These are phyloP conservation scores for Mortierella sp. DNA, from an alignment of 371 early-diverging fungal genomes.

Conservation along the genomic window DNA sequence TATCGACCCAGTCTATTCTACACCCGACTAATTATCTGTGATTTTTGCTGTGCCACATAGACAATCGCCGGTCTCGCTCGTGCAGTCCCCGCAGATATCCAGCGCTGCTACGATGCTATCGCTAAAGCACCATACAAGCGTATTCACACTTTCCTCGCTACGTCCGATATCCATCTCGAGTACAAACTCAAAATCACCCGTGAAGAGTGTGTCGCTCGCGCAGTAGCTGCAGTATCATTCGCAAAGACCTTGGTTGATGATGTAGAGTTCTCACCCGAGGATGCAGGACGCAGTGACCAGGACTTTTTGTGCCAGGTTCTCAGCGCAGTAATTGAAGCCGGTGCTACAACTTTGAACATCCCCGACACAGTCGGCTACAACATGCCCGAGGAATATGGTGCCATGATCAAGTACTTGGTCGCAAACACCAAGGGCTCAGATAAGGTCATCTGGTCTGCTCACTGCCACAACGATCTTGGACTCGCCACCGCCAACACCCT, in stretches of 20 bases:
- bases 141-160: slow-evolving; percentile 96
- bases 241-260: slow-evolving; percentile 86
- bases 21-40: not conserved
- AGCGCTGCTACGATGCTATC: slow-evolving; percentile 92
- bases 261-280: slow-evolving; percentile 96
- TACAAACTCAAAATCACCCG: slow-evolving; percentile 93
- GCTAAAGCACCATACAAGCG: slow-evolving; percentile 84
- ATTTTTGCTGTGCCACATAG: slow-evolving; percentile 54
- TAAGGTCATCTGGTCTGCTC: slow-evolving; percentile 89
- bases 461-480: slow-evolving; percentile 98
- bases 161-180: slow-evolving; percentile 95
- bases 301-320: slow-evolving; percentile 90
- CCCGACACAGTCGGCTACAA: slow-evolving; percentile 98
- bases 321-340: slow-evolving; percentile 91
- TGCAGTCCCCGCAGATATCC: slow-evolving; percentile 87
- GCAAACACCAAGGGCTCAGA: slow-evolving; percentile 82
- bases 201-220: slow-evolving; percentile 88
- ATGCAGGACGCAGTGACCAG: slow-evolving; percentile 91
- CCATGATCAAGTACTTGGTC: slow-evolving; percentile 83
- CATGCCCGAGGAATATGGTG: slow-evolving; percentile 91
- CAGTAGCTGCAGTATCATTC: slow-evolving; percentile 85
- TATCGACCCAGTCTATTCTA: not conserved
- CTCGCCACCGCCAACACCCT: slow-evolving; percentile 97
- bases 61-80: slow-evolving; percentile 93
- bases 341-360: slow-evolving; percentile 96